A percentile compares a stretch with the other conserved stretches of the same genome.
Evolutionary conservation across 2,329 filamentous ascomycete genomes (phyloP).

Genomic region (Ilyonectria destructans): DNA sequence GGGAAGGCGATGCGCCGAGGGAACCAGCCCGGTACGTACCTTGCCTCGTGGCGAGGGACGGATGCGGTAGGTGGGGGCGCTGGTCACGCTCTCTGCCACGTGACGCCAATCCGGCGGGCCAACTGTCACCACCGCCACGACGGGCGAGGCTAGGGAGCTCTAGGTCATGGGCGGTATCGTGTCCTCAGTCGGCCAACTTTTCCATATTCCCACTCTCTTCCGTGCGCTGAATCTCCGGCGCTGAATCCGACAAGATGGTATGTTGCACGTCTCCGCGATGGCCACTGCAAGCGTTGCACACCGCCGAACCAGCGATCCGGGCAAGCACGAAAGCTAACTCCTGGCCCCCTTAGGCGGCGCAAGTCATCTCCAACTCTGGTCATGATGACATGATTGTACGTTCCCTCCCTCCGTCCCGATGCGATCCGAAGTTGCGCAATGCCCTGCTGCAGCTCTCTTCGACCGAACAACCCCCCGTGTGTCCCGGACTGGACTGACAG

Average conservation of each 20-base stretch:
- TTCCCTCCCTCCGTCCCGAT: constrained; percentile 47
- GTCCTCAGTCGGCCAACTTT: constrained; percentile 48
- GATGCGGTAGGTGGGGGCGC: constrained; percentile 43
- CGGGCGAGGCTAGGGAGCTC: constrained; percentile 43
- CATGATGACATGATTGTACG: constrained; percentile 99
- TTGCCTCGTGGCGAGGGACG: no score
- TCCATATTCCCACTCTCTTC: constrained; percentile 34
- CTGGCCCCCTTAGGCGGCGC: constrained; percentile 55
- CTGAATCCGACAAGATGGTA: constrained; percentile 47
- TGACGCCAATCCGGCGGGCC: constrained; percentile 41
- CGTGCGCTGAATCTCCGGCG: constrained; percentile 37
- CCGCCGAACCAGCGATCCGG: background rate
- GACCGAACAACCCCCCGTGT: constrained; percentile 13
- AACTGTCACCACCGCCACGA: constrained; percentile 50
- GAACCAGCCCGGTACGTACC: constrained; percentile 41
- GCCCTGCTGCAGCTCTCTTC: constrained; percentile 15
- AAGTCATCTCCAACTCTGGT: constrained; percentile 64
- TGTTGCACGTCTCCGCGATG: constrained; percentile 2
- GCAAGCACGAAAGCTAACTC: constrained; percentile 49
- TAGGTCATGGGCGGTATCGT: constrained; percentile 49
- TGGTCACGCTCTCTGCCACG: constrained; percentile 42
- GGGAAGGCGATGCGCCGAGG: constrained; percentile 46
- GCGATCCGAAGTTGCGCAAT: constrained; percentile 27
- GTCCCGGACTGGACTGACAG: constrained; percentile 41
- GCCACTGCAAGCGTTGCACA: background rate